These are phyloP conservation scores for Penicillium lividum DNA, from an alignment of 495 filamentous ascomycete species.

Conservation along the genomic window DNA sequence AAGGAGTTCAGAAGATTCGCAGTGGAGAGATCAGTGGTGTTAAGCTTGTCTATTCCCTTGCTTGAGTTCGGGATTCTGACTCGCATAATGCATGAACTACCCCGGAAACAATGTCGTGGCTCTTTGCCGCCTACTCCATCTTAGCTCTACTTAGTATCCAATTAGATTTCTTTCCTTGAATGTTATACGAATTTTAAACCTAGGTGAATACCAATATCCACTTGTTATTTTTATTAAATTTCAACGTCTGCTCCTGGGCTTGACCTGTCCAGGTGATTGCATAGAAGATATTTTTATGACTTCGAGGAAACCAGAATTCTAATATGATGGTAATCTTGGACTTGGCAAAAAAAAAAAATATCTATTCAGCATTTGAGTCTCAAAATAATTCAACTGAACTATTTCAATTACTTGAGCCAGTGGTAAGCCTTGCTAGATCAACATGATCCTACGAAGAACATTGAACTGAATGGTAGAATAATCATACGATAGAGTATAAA, in stretches of 20 bases:
- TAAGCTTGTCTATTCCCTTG: constrained; percentile 24
- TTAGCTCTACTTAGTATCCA: background rate
- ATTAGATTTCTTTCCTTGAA: background rate
- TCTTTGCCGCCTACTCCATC: background rate
- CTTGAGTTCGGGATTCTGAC: background rate
- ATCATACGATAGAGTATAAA: too few species aligned
- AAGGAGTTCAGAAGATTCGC: constrained; percentile 26
- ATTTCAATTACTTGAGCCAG: too few species aligned
- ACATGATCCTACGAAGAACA: too few species aligned
- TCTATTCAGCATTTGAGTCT: too few species aligned
- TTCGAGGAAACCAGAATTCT: too few species aligned
- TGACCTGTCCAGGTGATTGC: background rate
- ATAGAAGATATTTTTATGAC: too few species aligned
- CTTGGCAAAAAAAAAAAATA: too few species aligned
- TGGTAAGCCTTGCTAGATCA: too few species aligned
- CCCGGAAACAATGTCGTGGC: background rate
- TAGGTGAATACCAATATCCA: background rate
- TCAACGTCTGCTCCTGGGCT: background rate
- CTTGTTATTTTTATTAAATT: background rate
- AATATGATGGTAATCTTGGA: too few species aligned
- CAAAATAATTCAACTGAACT: too few species aligned
- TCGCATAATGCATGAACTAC: background rate
- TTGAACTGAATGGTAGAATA: too few species aligned
- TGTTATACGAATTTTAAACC: background rate
- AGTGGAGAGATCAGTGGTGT: constrained; percentile 14